A percentile compares a stretch with the other conserved stretches of the same genome.
phyloP scores from a whole-genome alignment of 176 grass and related monocot species.

The Zoysia japonica region DNA sequence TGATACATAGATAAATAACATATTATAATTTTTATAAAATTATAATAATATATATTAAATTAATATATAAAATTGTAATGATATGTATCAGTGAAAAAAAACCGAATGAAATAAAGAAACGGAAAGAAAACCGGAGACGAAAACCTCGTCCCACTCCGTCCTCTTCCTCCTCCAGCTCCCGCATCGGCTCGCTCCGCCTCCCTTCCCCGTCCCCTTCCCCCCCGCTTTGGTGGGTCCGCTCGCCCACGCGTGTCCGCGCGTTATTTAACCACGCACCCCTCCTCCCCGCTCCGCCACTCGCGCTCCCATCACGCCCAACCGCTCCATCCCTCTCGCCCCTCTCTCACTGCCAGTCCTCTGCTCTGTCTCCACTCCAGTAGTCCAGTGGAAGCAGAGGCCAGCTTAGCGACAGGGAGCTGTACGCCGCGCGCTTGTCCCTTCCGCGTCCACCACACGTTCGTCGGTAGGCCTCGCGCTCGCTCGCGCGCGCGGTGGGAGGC shows the following conservation, averaged over 20 bases:
- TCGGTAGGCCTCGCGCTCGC: neutral
- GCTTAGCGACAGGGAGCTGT: neutral
- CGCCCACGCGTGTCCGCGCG: slow-evolving; percentile 22
- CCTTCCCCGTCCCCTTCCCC: neutral
- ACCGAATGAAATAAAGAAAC: neutral
- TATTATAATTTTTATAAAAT: no score
- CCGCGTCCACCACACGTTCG: neutral
- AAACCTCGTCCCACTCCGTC: slow-evolving; percentile 30
- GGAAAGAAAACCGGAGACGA: slow-evolving; percentile 13
- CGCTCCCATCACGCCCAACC: slow-evolving; percentile 35
- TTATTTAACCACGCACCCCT: slow-evolving; percentile 31
- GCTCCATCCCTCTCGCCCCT: neutral
- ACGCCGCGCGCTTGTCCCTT: neutral
- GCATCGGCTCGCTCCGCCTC: neutral
- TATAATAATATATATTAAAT: no score
- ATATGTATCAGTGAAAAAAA: no score
- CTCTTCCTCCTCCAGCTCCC: neutral
- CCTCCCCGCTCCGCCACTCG: slow-evolving; percentile 44
- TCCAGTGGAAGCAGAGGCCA: neutral
- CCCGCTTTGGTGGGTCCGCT: slow-evolving; percentile 1
- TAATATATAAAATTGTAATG: no score
- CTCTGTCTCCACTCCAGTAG: neutral
- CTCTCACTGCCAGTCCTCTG: no score
- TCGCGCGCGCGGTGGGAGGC: neutral
- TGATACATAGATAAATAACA: no score